Evolutionary conservation across 108 stramenopile species (phyloP), one percentile per base, ranked within the genome.

Genomic region (Stephanodiscus minutulus): DNA sequence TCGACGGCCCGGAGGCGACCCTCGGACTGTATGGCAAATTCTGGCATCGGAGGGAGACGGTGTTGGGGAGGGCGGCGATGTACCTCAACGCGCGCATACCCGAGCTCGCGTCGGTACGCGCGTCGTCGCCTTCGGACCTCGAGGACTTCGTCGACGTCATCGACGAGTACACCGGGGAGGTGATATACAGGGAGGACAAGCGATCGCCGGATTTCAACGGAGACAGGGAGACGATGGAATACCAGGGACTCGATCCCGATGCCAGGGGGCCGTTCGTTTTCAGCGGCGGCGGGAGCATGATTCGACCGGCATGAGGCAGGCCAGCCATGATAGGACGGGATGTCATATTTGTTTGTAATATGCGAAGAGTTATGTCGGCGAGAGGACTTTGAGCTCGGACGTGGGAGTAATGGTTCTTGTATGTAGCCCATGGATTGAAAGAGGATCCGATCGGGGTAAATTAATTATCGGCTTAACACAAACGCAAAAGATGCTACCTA

Each of bases 231-330:
- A 89, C 91, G 17, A 92, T 92, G 91, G 86, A 87, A 61, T 92
- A 92, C 70, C 91, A 92, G 68, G 91, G 91, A 10, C 65, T 87
- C 29, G 83, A 92, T 81, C 91, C 91, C 1, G 91, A 92, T 79
- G 69, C 73, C 28, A 56, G 91, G 49, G 91, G 91, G 7, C 91
- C 91, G 3, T 92, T 89, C 72, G 74, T 80, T 25, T 76, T 80
- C 54, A 52, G 66, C 17, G 66, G 58, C 62, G 69, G 75, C 11
- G 80, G 74, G 15, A 44, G 71, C 17, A 79, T 79, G 66, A 79
- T 79, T 29, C 78, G 75, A 24, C 75, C 75, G 20, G 75, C 75
- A 20, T 76, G 56, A 44, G 47, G 15, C 15, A 13, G 35, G 35
- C 35, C 35, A 3, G 7, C 35, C 5, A 3, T 7, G 35, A 36